phyloP scores from a whole-genome alignment of 306 rosid species.

The Casuarina cunninghamiana region DNA sequence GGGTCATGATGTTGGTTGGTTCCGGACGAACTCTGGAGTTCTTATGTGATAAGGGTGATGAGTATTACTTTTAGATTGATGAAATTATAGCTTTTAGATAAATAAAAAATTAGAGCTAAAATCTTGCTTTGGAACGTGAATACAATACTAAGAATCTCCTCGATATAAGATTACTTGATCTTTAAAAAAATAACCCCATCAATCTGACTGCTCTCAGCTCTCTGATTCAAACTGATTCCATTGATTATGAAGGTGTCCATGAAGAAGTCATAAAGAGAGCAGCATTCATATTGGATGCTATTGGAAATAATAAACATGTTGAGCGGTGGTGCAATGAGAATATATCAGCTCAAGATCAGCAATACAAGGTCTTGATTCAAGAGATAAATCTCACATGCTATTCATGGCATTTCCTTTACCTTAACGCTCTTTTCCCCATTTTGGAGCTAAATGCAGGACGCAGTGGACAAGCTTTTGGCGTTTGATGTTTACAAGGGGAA shows the following conservation, averaged over 20 bases:
- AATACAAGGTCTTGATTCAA: constrained; percentile 57
- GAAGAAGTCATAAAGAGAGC: constrained; percentile 79
- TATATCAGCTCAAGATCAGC: constrained; percentile 58
- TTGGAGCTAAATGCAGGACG: constrained; percentile 54
- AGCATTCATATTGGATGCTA: constrained; percentile 66
- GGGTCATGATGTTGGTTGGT: background rate
- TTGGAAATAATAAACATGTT: constrained; percentile 47
- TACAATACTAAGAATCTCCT: background rate
- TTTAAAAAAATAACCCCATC: background rate
- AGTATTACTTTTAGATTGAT: background rate
- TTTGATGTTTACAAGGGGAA: constrained; percentile 63
- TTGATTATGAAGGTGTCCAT: constrained; percentile 60
- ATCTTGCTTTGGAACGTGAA: background rate
- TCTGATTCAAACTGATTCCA: constrained; percentile 11
- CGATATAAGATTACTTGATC: background rate
- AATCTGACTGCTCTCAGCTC: background rate
- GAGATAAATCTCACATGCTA: constrained; percentile 24
- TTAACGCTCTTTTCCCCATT: background rate
- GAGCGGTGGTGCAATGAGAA: constrained; percentile 64
- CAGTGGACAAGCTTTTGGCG: constrained; percentile 67
- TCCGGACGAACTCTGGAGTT: background rate
- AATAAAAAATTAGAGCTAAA: background rate
- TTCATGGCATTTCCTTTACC: constrained; percentile 16
- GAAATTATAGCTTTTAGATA: background rate
- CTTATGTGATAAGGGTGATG: background rate